Conservation (phyloP, 805 yeast genomes). For the Cyberlindnera euphorbiae region DNA sequence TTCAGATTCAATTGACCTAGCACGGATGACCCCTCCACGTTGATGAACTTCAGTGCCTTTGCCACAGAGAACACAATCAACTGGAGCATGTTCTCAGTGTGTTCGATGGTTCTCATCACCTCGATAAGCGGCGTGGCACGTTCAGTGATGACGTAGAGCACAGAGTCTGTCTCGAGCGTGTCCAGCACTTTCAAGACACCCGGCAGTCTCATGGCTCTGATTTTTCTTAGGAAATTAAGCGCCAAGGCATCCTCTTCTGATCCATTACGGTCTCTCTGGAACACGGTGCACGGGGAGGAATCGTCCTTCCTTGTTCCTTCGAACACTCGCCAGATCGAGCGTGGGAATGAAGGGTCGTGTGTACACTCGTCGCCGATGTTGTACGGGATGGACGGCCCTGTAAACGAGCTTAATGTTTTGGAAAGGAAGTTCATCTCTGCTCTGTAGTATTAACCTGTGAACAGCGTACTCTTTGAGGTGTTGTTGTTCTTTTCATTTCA, state of each 20-base stretch:
- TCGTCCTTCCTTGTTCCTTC: constrained; percentile 51
- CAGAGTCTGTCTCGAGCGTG: constrained; percentile 54
- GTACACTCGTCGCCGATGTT: constrained; percentile 41
- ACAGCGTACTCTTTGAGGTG: too few relatives aligned
- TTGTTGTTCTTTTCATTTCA: too few relatives aligned
- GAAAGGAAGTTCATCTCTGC: constrained; percentile 61
- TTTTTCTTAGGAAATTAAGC: constrained; percentile 39
- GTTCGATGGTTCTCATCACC: constrained; percentile 30
- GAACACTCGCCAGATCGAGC: constrained; percentile 58
- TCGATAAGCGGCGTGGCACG: constrained; percentile 48
- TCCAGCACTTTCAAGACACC: constrained; percentile 63
- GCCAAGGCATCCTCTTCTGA: constrained; percentile 35
- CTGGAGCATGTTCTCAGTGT: constrained; percentile 35
- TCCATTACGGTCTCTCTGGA: constrained; percentile 51
- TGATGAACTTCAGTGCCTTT: constrained; percentile 51
- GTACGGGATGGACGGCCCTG: constrained; percentile 58
- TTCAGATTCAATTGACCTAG: constrained; percentile 58
- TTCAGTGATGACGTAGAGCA: constrained; percentile 63
- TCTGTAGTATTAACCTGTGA: too few relatives aligned
- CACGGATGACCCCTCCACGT: constrained; percentile 47
- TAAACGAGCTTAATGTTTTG: constrained; percentile 52
- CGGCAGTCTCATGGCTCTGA: constrained; percentile 61
- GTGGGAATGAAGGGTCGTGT: constrained; percentile 28
- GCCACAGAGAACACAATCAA: constrained; percentile 56
- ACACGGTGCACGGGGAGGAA: constrained; percentile 51